Evolutionary conservation across 176 grass and related monocot species (phyloP), one percentile per base, ranked within the genome.

Genomic region (Triticum urartu): DNA sequence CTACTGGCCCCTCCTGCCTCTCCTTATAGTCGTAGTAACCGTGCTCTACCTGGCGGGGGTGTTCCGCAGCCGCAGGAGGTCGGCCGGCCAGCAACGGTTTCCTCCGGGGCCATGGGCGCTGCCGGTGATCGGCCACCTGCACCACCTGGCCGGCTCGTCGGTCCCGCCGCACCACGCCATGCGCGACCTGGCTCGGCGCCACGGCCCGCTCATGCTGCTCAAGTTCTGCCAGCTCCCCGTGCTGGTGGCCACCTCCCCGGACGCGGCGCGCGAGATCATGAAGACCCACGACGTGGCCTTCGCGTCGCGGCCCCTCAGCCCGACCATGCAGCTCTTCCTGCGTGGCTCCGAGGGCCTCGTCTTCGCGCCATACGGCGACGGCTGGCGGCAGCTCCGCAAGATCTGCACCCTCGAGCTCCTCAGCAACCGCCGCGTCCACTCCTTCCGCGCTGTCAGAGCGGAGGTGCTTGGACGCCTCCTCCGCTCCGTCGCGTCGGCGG

Each of bases 401-500:
- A 82, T 87, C 45, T 82, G 84, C 88, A 71, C 56, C 67, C 5
- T 80, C 10, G 66, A 89, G 32, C 82, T 89, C 3, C 59, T 89
- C 12, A 75, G 38, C n/a, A 32, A 43, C 34, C 84, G 64, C 56
- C 58, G 87, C 11, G 81, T 89, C 25, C 56, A 59, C 56, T 59
- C 56, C 56, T 59, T 59, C 56, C 56, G 56, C 7, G 2, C 2
- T 9, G 20, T 59, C 7, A 59, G 56, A 21, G 56, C 4, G 56
- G 56, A 59, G 18, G 56, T 59, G 18, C 17, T 59, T 2, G 56
- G 56, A 3, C 56, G 56, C 56, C 56, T 59, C 18, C 56, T 59
- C 56, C 2, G 56, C 56, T 59, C 56, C 20, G 20, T 59, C 56
- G 56, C 20, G 56, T 59, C 56, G 56, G 3, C 56, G 20, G 7